A percentile compares a stretch with the other conserved stretches of the same genome.
Conservation (phyloP, 768 basidiomycete genomes). For the Tulasnella sp. region DNA sequence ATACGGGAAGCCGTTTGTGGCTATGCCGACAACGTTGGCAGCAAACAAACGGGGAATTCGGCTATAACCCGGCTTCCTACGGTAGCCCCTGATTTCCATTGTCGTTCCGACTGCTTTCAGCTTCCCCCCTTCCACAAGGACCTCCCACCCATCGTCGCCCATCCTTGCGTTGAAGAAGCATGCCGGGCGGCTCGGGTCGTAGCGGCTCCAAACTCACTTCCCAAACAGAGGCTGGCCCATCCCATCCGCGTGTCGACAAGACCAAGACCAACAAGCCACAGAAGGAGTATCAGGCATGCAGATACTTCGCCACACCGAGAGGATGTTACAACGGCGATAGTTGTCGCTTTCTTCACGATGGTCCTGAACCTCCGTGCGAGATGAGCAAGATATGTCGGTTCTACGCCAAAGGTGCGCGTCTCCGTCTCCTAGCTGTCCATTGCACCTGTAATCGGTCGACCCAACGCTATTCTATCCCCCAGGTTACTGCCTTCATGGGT, state of each 20-base stretch:
- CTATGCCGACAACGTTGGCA: slow-evolving; percentile 8
- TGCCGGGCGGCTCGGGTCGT: not conserved
- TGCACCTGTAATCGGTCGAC: not conserved
- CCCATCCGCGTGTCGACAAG: not conserved
- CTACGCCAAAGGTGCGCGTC: slow-evolving; percentile 26
- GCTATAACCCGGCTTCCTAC: not conserved
- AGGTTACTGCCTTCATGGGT: slow-evolving; percentile 27
- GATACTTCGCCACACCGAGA: slow-evolving; percentile 21
- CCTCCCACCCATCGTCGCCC: not conserved
- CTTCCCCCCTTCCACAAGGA: not conserved
- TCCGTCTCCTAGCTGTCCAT: not conserved
- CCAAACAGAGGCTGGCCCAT: not conserved
- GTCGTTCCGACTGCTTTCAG: not conserved
- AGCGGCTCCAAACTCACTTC: not conserved
- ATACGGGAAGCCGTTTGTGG: not conserved
- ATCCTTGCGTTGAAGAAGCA: not conserved
- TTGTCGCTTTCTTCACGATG: slow-evolving; percentile 28
- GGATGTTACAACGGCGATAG: slow-evolving; percentile 27
- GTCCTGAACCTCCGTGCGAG: slow-evolving; percentile 15
- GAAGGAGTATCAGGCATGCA: slow-evolving; percentile 13
- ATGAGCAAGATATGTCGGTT: slow-evolving; percentile 20
- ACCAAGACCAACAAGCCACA: slow-evolving; percentile 7
- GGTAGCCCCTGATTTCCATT: slow-evolving; percentile 1
- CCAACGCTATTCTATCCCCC: not conserved
- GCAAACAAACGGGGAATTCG: slow-evolving; percentile 8